Evolutionary conservation across 768 basidiomycete species (phyloP), one percentile per base, ranked within the genome.

Genomic region (Kondoa malvinella): DNA sequence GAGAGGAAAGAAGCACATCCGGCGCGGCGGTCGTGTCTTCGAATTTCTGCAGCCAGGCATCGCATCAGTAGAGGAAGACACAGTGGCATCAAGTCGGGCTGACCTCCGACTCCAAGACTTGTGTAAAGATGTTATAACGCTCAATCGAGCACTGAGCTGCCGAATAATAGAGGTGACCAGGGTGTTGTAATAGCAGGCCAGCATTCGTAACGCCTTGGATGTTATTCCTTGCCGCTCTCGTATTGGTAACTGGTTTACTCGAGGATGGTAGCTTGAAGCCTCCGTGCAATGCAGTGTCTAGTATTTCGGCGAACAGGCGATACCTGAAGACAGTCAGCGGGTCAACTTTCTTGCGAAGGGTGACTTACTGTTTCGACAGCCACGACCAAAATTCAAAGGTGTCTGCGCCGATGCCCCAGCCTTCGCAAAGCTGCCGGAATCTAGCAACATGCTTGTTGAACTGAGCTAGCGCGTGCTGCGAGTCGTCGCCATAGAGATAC

Each of bases 301-400:
- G 81, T 2, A 99, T 80, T 77, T 99, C 94, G 16, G 87, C 91
- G 33, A 99, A 83, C 25, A 91, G 81, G 4, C 92, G 87, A 74
- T 95, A 85, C 74, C 91, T 94, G 69, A 30, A 1, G 3, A 25
- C 1, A 25, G 31, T 25, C 25, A 67, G 12, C 69, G 34, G 57
- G 17, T 8, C 50, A 14, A 25, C 56, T 21, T n/a, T 15, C 34
- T 1, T 59, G 25, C 17, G 34, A 30, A 27, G 21, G 56, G 25
- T 4, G n/a, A 17, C 87, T 67, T 73, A 91, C 89, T 95, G 92
- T 75, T 91, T 81, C 4, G 89, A 87, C 66, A 92, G 81, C 94
- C 92, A 99, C 71, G 88, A 88, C 94, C 94, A 96, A 75, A 86
- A 96, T 76, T 97, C 95, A 71, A 89, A 96, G 0, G 89, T 95